Evolutionary conservation across 1,284 basidiomycete species (phyloP).

Genomic region (Lentinula novae-zelandiae): DNA sequence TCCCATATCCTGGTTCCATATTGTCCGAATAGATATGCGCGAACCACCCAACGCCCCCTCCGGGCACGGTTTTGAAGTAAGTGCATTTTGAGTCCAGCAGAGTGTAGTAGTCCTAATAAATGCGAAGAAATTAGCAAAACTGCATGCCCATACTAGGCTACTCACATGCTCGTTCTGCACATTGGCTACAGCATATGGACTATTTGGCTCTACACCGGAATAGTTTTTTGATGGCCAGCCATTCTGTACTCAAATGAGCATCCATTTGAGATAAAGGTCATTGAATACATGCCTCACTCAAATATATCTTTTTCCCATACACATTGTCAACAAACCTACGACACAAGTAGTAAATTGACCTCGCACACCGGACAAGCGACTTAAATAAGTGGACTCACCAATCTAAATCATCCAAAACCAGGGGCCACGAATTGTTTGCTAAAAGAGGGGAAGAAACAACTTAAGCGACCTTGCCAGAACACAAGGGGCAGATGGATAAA

Average conservation of each 20-base stretch:
- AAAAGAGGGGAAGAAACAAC: not conserved
- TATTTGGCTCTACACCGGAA: constrained; percentile 56
- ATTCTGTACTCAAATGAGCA: constrained; percentile 40
- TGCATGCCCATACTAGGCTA: too few relatives aligned
- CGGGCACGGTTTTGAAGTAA: constrained; percentile 52
- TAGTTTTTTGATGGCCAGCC: constrained; percentile 70
- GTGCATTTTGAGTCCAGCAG: constrained; percentile 63
- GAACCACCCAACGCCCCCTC: constrained; percentile 76
- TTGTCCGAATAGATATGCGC: constrained; percentile 70
- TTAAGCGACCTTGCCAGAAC: constrained; percentile 1
- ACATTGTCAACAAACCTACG: constrained; percentile 50
- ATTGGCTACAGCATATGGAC: constrained; percentile 49
- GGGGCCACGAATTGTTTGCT: constrained; percentile 59
- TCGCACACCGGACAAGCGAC: too few relatives aligned
- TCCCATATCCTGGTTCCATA: constrained; percentile 65
- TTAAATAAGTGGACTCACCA: constrained; percentile 27
- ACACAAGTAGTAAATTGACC: not conserved
- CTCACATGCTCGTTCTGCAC: constrained; percentile 55
- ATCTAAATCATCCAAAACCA: constrained; percentile 54
- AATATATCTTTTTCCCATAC: constrained; percentile 67
- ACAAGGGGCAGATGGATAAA: not conserved
- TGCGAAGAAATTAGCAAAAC: not conserved
- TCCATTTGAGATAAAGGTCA: not conserved
- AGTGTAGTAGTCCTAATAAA: constrained; percentile 51
- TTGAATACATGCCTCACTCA: constrained; percentile 47